Percentiles rank a stretch among this genome's conserved stretches.
Conservation (phyloP, 176 grass and related monocot genomes). For the Cenchrus purpureus region DNA sequence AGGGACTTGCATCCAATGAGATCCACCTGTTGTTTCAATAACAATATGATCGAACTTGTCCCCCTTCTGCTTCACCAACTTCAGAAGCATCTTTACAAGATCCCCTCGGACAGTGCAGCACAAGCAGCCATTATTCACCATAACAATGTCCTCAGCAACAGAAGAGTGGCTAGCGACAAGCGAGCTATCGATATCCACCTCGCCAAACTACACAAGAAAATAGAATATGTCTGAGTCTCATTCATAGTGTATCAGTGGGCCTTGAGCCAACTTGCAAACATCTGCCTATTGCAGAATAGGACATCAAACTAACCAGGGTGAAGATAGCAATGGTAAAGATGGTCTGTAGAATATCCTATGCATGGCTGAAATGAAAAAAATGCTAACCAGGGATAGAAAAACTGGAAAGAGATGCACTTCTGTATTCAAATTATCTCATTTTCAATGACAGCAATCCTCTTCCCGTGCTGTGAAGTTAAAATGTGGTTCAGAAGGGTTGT, state of each 20-base stretch:
- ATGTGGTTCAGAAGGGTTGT: conserved; percentile 77
- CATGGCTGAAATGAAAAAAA: conserved; percentile 14
- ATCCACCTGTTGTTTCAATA: conserved; percentile 73
- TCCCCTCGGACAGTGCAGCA: conserved; percentile 80
- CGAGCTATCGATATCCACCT: conserved; percentile 75
- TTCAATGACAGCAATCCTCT: conserved; percentile 77
- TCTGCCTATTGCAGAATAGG: not conserved
- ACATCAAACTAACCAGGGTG: not conserved
- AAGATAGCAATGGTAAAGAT: not conserved
- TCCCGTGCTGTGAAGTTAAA: conserved; percentile 72
- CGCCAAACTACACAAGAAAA: conserved; percentile 59
- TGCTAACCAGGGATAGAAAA: not conserved
- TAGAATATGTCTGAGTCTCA: not conserved
- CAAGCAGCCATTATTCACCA: conserved; percentile 80
- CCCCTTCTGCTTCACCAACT: conserved; percentile 62
- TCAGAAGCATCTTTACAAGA: conserved; percentile 77
- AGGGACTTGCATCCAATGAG: not conserved
- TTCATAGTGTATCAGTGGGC: not conserved
- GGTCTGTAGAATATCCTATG: not conserved
- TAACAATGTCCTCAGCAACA: conserved; percentile 72
- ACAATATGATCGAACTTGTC: conserved; percentile 81
- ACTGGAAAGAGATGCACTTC: not conserved
- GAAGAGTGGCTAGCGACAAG: conserved; percentile 78
- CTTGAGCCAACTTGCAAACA: not conserved
- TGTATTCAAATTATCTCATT: conserved; percentile 57